Base-by-base conservation (phyloP, 768 basidiomycete genomes). In the Termitomyces sp. region DNA sequence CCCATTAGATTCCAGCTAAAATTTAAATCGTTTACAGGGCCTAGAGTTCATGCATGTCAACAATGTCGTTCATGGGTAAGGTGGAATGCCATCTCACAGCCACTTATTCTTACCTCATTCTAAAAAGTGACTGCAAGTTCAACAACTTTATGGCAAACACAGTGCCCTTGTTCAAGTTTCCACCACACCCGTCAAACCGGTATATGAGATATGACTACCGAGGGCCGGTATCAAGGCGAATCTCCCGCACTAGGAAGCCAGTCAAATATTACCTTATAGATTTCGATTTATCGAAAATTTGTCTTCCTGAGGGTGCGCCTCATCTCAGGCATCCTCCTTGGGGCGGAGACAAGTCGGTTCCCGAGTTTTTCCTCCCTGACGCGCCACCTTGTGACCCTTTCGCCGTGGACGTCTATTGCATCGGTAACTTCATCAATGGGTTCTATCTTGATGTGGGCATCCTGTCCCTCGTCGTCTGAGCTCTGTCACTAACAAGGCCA, bases 341-440 rank as follows among this genome's bases (percentile, higher is more conserved):
- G 45, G 79, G 81, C 0, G 81, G 73, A 2, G 78, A 82, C 64
- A 79, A 73, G 59, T 65, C 74, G 1, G 76, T 75, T 0, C 76
- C 76, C 1, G 77, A 79, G 45, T 40, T 39, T 51, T 18, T 7
- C 18, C 15, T 35, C 8, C 45, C 44, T 22, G 4, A 58, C 39
- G 36, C 33, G 5, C 36, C 48, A 11, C 55, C 24, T 44, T 55
- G 55, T 15, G 40, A 55, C 2, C 54, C 39, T 18, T 55, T 55
- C 12, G 24, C 54, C 5, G 54, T 55, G 39, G 54, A 55, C 6
- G 55, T 55, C 12, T 55, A 40, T 7, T 28, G 28, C 28, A 28
- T 28, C 28, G 28, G 28, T 4, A 28, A 4, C 28, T 28, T 2
- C 28, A 28, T 28, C 28, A 28, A 28, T 28, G 28, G 28, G 28